phyloP scores from a whole-genome alignment of 352 stramenopile species.

The Phytopythium sindhum region DNA sequence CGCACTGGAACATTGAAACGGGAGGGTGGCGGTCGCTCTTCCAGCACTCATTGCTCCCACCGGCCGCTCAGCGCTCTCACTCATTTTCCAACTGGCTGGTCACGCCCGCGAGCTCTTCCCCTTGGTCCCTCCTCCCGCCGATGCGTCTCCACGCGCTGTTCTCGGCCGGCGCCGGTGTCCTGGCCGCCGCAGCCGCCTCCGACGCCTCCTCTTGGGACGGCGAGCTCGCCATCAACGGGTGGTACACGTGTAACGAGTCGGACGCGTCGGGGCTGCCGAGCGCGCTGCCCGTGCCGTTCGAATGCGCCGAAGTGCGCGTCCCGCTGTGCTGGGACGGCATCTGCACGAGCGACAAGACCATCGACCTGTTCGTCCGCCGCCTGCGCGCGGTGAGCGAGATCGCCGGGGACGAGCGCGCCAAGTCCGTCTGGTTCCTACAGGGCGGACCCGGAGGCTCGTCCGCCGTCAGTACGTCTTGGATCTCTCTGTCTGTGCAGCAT shows the following conservation, averaged over 20 bases:
- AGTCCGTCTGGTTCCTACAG: constrained; percentile 65
- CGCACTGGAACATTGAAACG: no score
- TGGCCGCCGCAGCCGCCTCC: background rate
- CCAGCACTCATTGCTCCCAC: no score
- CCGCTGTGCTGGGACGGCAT: constrained; percentile 63
- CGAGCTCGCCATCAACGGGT: constrained; percentile 41
- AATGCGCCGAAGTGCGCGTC: constrained; percentile 59
- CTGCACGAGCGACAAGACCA: constrained; percentile 49
- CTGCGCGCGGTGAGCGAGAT: constrained; percentile 16
- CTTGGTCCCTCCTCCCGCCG: background rate
- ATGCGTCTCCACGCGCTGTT: constrained; percentile 1
- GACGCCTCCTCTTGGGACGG: background rate
- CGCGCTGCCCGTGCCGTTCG: constrained; percentile 18
- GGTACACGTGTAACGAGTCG: constrained; percentile 42
- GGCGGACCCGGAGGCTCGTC: constrained; percentile 63
- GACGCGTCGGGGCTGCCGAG: background rate
- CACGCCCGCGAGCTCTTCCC: background rate
- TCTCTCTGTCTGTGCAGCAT: background rate
- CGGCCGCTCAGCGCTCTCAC: background rate
- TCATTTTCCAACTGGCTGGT: background rate
- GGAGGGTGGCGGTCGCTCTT: no score
- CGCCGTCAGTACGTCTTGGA: constrained; percentile 22
- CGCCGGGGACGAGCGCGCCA: constrained; percentile 13
- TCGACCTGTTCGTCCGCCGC: constrained; percentile 60
- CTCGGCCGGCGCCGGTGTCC: background rate